Percentiles rank a stretch among this genome's conserved stretches.
Conservation (phyloP, 2,329 filamentous ascomycete species). For the Penicillium sp. region DNA sequence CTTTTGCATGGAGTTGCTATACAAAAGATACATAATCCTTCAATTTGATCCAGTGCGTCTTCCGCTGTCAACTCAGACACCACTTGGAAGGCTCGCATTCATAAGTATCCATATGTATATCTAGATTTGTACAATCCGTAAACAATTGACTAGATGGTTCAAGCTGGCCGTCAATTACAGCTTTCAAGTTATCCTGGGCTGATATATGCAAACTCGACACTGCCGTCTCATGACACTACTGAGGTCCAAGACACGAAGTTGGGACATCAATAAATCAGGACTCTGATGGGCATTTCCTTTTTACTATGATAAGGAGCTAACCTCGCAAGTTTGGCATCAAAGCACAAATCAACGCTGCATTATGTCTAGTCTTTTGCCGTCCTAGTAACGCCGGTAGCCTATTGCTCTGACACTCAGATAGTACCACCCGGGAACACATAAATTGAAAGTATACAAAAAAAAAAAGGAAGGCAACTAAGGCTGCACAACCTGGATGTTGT, state of each 20-base stretch:
- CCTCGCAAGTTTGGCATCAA: slow-evolving; percentile 5
- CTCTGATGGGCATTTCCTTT: neutral
- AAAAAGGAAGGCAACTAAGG: slow-evolving; percentile 27
- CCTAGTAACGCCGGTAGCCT: slow-evolving; percentile 20
- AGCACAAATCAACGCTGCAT: slow-evolving; percentile 18
- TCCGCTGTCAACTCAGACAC: no score
- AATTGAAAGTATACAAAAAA: slow-evolving; percentile 10
- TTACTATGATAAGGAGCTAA: neutral
- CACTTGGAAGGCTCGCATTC: no score
- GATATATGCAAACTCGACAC: neutral
- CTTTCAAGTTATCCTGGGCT: neutral
- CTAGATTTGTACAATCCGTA: no score
- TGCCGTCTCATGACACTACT: neutral
- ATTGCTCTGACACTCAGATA: slow-evolving; percentile 5
- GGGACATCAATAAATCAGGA: neutral
- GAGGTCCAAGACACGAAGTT: neutral
- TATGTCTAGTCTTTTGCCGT: slow-evolving; percentile 20
- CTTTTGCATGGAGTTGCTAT: no score
- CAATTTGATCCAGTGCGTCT: no score
- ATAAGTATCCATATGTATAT: no score
- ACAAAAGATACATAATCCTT: no score
- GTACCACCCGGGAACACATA: slow-evolving; percentile 2
- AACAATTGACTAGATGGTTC: no score
- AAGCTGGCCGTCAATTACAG: no score
- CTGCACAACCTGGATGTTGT: slow-evolving; percentile 50